These are phyloP conservation scores for Fagus crenata DNA, from an alignment of 306 rosid genomes.

Conservation along the genomic window DNA sequence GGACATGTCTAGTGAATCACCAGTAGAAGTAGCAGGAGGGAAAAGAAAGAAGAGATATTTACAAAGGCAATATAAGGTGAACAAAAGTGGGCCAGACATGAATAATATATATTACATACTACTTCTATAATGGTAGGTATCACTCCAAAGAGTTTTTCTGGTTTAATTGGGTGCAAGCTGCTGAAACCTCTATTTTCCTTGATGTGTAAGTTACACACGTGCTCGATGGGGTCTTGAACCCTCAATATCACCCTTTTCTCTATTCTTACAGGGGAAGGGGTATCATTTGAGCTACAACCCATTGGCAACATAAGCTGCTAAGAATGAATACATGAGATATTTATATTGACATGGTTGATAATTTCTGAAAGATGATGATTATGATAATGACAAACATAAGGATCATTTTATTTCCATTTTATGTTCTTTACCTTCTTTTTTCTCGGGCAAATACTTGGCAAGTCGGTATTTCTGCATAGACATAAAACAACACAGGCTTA, in stretches of 20 bases:
- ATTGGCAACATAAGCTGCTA: neutral
- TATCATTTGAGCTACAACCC: neutral
- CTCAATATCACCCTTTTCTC: neutral
- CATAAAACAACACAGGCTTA: neutral
- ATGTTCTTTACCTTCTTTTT: slow-evolving; percentile 39
- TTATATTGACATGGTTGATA: neutral
- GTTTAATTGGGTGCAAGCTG: neutral
- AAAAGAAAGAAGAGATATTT: neutral
- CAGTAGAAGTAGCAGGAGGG: neutral
- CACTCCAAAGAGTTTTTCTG: too few relatives aligned
- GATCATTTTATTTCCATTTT: neutral
- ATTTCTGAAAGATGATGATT: neutral
- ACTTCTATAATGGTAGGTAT: too few relatives aligned
- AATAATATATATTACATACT: too few relatives aligned
- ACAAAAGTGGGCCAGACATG: too few relatives aligned
- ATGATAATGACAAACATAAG: neutral
- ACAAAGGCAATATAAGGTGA: too few relatives aligned
- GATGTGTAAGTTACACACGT: neutral
- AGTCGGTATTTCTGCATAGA: slow-evolving; percentile 47
- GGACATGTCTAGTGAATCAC: neutral
- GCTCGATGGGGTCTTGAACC: neutral
- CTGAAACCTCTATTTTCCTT: neutral
- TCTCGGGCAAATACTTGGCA: slow-evolving; percentile 47
- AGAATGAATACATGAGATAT: neutral
- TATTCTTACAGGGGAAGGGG: neutral